These are phyloP conservation scores for Phytopythium vexans DNA, from an alignment of 352 stramenopile genomes.

Conservation along the genomic window DNA sequence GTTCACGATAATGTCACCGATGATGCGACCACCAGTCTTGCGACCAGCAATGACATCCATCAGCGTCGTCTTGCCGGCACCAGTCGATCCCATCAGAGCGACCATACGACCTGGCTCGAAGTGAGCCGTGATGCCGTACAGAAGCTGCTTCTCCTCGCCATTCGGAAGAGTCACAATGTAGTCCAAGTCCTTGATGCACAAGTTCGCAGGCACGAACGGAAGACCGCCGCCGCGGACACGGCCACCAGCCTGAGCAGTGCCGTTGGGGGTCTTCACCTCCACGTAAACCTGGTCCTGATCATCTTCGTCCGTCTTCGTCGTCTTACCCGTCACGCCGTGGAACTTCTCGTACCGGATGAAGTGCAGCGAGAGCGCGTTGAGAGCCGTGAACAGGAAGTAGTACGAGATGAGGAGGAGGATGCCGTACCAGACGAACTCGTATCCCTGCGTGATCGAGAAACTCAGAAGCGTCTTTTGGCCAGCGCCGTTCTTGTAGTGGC, in stretches of 20 bases:
- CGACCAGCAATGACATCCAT: slow-evolving; percentile 61
- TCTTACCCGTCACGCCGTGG: slow-evolving; percentile 18
- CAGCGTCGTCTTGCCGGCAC: slow-evolving; percentile 60
- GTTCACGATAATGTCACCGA: too few relatives aligned
- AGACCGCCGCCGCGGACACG: slow-evolving; percentile 27
- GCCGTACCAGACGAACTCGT: slow-evolving; percentile 44
- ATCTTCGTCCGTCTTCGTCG: slow-evolving; percentile 11
- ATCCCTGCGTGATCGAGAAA: slow-evolving; percentile 36
- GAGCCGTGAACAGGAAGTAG: slow-evolving; percentile 41
- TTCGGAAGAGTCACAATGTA: slow-evolving; percentile 63
- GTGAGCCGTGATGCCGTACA: slow-evolving; percentile 39
- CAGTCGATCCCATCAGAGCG: slow-evolving; percentile 66
- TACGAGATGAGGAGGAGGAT: slow-evolving; percentile 31
- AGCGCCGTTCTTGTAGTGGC: slow-evolving; percentile 14
- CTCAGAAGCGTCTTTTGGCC: slow-evolving; percentile 12
- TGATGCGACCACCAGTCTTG: slow-evolving; percentile 59
- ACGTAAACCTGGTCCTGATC: slow-evolving; percentile 27
- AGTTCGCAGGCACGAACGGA: slow-evolving; percentile 36
- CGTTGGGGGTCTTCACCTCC: slow-evolving; percentile 21
- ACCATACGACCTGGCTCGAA: slow-evolving; percentile 64
- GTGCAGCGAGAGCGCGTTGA: slow-evolving; percentile 42
- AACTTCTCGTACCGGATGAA: slow-evolving; percentile 39
- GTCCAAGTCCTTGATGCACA: slow-evolving; percentile 48
- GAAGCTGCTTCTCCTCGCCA: slow-evolving; percentile 48
- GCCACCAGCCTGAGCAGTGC: background rate